A percentile compares a stretch with the other conserved stretches of the same genome.
These are phyloP conservation scores for Colletotrichum lini DNA, from an alignment of 2,329 filamentous ascomycete species.

Conservation along the genomic window DNA sequence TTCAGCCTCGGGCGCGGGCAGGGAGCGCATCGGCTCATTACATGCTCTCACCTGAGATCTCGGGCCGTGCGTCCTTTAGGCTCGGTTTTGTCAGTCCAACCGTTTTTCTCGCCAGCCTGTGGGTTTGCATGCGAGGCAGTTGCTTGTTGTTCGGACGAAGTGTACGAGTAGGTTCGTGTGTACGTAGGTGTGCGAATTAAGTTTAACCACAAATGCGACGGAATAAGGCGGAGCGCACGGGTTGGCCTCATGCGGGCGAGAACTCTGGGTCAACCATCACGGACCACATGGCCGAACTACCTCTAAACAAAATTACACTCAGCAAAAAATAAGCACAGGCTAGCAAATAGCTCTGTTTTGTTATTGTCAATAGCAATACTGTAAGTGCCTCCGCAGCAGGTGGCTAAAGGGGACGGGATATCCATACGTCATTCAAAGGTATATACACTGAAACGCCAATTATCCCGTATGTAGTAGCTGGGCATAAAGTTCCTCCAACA, in stretches of 20 bases:
- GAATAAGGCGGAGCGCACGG: conserved; percentile 28
- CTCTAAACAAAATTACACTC: background rate
- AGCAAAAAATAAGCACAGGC: background rate
- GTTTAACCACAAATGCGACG: background rate
- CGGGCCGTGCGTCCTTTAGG: background rate
- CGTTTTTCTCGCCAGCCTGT: conserved; percentile 9
- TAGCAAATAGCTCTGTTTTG: background rate
- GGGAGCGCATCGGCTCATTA: conserved; percentile 4
- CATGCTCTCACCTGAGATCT: background rate
- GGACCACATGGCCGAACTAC: background rate
- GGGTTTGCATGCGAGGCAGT: conserved; percentile 1
- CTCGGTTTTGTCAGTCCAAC: background rate
- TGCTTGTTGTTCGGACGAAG: conserved; percentile 18
- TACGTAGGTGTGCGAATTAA: too few relatives aligned
- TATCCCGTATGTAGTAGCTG: conserved; percentile 22
- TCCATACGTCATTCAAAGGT: conserved; percentile 40
- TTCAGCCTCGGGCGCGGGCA: background rate
- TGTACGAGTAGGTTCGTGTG: background rate
- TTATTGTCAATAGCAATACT: conserved; percentile 23
- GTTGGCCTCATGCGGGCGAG: background rate
- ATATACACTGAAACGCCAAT: conserved; percentile 41
- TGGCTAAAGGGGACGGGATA: conserved; percentile 18
- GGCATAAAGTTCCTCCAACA: conserved; percentile 12
- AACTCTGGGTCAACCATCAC: conserved; percentile 26
- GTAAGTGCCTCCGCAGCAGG: conserved; percentile 15